Evolutionary conservation across 768 basidiomycete genomes (phyloP).

Genomic region (Hypsizygus marmoreus): DNA sequence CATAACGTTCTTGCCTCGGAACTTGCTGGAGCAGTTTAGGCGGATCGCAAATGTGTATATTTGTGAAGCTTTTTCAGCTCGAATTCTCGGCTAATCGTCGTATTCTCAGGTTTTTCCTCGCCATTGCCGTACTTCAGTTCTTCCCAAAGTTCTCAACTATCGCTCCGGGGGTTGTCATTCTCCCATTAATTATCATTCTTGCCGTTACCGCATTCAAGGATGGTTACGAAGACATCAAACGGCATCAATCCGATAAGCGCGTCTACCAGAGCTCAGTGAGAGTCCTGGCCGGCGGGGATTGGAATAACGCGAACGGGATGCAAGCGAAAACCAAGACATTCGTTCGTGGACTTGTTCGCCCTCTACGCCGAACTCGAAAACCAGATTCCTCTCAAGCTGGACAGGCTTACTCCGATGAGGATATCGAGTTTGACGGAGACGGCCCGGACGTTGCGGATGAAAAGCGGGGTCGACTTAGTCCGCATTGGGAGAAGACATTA

Average conservation of each 20-base stretch:
- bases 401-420: slow-evolving; percentile 7
- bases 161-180: slow-evolving; percentile 83
- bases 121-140: slow-evolving; percentile 95
- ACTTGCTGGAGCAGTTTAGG: slow-evolving; percentile 87
- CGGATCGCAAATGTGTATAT: slow-evolving; percentile 87
- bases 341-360: slow-evolving; percentile 55
- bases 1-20: slow-evolving; percentile 85
- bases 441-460: slow-evolving; percentile 43
- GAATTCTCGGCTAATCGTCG: slow-evolving; percentile 3
- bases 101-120: slow-evolving; percentile 66
- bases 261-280: slow-evolving; percentile 74
- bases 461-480: slow-evolving; percentile 50
- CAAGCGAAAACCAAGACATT: slow-evolving; percentile 75
- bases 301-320: slow-evolving; percentile 67
- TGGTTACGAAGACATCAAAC: slow-evolving; percentile 95
- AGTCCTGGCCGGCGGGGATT: slow-evolving; percentile 62
- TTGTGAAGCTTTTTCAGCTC: slow-evolving; percentile 1
- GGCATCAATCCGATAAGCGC: slow-evolving; percentile 87
- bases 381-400: background rate
- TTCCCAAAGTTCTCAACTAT: slow-evolving; percentile 91
- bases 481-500: slow-evolving; percentile 60
- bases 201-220: slow-evolving; percentile 88
- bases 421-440: slow-evolving; percentile 51
- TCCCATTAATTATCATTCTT: slow-evolving; percentile 85
- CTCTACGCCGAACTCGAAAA: slow-evolving; percentile 20